Conservation (phyloP, 2,329 filamentous ascomycete genomes). For the Paracorniculantispora psalliotae region DNA sequence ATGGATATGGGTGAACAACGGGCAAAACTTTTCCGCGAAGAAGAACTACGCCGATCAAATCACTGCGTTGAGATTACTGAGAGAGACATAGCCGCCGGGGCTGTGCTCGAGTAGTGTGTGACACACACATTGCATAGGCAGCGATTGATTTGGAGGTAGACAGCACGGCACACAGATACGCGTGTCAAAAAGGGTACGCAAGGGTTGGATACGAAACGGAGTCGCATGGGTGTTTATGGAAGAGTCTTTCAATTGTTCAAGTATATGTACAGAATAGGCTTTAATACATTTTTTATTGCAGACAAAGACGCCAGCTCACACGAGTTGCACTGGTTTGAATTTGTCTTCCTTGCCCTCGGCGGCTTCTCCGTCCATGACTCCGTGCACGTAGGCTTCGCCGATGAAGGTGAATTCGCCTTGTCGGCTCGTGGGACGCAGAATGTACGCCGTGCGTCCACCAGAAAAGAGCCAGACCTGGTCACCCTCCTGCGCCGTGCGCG, state of each 20-base stretch:
- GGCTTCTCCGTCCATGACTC: constrained; percentile 11
- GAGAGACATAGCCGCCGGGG: background rate
- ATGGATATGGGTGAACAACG: constrained; percentile 24
- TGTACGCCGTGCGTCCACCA: constrained; percentile 6
- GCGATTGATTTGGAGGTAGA: no score
- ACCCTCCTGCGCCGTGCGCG: background rate
- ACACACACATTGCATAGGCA: no score
- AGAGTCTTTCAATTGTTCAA: background rate
- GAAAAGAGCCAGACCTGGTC: constrained; percentile 15
- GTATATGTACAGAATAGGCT: background rate
- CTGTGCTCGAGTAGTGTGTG: no score
- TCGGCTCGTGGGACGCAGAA: background rate
- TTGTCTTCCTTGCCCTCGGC: constrained; percentile 1
- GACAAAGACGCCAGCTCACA: background rate
- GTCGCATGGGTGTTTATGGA: no score
- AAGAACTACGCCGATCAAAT: background rate
- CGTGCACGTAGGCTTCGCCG: constrained; percentile 9
- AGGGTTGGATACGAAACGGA: background rate
- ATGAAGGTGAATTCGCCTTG: background rate
- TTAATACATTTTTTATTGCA: background rate
- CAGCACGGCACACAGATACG: no score
- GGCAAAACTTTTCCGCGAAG: background rate
- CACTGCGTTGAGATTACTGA: background rate
- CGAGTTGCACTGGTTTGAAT: background rate
- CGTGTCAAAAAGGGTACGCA: no score